A percentile compares a stretch with the other conserved stretches of the same genome.
Evolutionary conservation across 169 alveolate genomes (phyloP).

Genomic region (Babesia sp.): DNA sequence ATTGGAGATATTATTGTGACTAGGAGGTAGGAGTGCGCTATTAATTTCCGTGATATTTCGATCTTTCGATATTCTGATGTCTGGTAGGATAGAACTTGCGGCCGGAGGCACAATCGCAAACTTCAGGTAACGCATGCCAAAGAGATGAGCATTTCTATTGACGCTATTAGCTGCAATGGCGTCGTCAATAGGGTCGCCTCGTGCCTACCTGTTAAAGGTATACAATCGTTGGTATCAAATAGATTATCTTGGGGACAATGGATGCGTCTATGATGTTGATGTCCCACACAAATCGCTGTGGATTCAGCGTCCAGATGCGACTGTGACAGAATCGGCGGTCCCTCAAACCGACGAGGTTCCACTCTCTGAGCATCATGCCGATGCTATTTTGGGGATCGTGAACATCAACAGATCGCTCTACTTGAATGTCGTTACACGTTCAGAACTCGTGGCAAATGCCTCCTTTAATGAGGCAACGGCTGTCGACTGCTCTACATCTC

Average conservation of each 20-base stretch:
- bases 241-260: not conserved
- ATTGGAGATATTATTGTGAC: too few species aligned
- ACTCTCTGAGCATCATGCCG: not conserved
- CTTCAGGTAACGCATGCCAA: too few species aligned
- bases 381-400: conserved; percentile 57
- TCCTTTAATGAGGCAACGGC: conserved; percentile 31
- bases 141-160: not conserved
- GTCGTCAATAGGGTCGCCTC: not conserved
- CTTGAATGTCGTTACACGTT: conserved; percentile 21
- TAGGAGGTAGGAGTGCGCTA: too few species aligned
- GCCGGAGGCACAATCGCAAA: too few species aligned
- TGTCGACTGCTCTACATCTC: conserved; percentile 1
- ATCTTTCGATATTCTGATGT: too few species aligned
- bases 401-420: conserved; percentile 39
- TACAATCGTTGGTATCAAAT: conserved; percentile 24
- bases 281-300: conserved; percentile 23
- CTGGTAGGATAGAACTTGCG: too few species aligned
- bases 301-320: conserved; percentile 41
- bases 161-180: not conserved
- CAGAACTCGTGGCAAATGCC: conserved; percentile 51
- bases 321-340: conserved; percentile 26
- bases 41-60: too few species aligned
- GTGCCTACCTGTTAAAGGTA: conserved; percentile 13
- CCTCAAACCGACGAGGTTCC: conserved; percentile 45
- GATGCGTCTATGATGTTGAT: not conserved